These are phyloP conservation scores for Arthroderma sp. DNA, from an alignment of 2,329 filamentous ascomycete genomes.

Conservation along the genomic window DNA sequence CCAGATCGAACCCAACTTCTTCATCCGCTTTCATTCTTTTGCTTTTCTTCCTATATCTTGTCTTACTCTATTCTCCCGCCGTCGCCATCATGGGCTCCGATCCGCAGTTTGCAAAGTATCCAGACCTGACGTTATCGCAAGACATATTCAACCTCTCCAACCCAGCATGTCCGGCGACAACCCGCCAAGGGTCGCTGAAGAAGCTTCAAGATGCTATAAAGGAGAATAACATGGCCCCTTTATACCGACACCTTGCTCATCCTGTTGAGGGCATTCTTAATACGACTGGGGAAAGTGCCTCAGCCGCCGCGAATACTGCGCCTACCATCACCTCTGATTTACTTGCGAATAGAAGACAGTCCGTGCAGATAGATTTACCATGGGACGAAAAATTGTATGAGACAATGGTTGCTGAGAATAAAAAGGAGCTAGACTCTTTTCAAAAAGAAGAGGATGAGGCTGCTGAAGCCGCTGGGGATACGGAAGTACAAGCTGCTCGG, in stretches of 20 bases:
- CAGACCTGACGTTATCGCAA: slow-evolving; percentile 51
- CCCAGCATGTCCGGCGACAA: slow-evolving; percentile 39
- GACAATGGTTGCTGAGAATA: slow-evolving; percentile 61
- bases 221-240: slow-evolving; percentile 53
- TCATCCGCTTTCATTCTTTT: neutral
- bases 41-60: neutral
- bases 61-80: slow-evolving; percentile 5
- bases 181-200: slow-evolving; percentile 45
- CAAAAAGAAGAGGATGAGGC: slow-evolving; percentile 89
- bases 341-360: slow-evolving; percentile 57
- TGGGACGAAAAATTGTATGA: slow-evolving; percentile 90
- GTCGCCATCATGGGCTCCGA: slow-evolving; percentile 41
- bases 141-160: slow-evolving; percentile 56
- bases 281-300: slow-evolving; percentile 51
- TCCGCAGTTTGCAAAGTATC: slow-evolving; percentile 52
- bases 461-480: slow-evolving; percentile 89
- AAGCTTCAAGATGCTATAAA: slow-evolving; percentile 51
- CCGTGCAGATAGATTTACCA: slow-evolving; percentile 54
- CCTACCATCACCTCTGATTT: slow-evolving; percentile 54
- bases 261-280: slow-evolving; percentile 67
- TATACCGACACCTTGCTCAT: slow-evolving; percentile 53
- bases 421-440: slow-evolving; percentile 59
- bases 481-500: slow-evolving; percentile 80
- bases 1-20: slow-evolving; percentile 1
- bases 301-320: slow-evolving; percentile 29